Conservation (phyloP, 176 grass and related monocot genomes). For the Miscanthus lutarioriparius region DNA sequence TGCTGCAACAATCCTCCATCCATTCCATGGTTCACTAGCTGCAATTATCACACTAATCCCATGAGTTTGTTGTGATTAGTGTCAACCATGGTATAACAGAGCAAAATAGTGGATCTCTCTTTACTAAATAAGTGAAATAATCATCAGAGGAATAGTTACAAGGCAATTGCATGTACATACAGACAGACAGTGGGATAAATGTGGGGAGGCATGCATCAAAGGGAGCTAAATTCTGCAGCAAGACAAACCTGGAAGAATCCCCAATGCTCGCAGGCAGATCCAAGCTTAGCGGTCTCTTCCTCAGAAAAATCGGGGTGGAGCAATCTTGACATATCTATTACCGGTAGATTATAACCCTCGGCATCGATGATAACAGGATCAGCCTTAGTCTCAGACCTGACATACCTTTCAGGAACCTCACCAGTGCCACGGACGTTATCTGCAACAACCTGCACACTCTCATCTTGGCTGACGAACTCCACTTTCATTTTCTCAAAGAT, state of each 20-base stretch:
- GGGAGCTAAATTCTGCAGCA: neutral
- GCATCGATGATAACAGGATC: neutral
- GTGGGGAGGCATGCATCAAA: neutral
- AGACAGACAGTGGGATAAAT: neutral
- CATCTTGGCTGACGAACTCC: conserved; percentile 34
- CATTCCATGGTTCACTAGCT: conserved; percentile 53
- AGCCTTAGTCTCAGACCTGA: conserved; percentile 31
- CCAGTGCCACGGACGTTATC: neutral
- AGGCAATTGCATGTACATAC: neutral
- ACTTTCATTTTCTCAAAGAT: conserved; percentile 34
- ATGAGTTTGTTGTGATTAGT: conserved; percentile 9
- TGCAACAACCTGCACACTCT: conserved; percentile 55
- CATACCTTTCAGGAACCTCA: conserved; percentile 38
- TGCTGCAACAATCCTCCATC: neutral
- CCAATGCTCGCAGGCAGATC: conserved; percentile 51
- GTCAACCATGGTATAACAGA: neutral
- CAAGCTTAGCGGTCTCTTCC: conserved; percentile 48
- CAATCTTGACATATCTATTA: conserved; percentile 45
- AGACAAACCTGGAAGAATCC: conserved; percentile 60
- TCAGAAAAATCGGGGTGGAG: conserved; percentile 24
- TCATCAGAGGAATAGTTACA: neutral
- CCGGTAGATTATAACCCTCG: conserved; percentile 15
- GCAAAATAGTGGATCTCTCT: neutral
- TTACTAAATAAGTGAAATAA: neutral
- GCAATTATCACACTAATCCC: neutral